Percentiles rank a stretch among this genome's conserved stretches.
phyloP scores from a whole-genome alignment of 1,284 basidiomycete species.

The Tausonia pullulans region DNA sequence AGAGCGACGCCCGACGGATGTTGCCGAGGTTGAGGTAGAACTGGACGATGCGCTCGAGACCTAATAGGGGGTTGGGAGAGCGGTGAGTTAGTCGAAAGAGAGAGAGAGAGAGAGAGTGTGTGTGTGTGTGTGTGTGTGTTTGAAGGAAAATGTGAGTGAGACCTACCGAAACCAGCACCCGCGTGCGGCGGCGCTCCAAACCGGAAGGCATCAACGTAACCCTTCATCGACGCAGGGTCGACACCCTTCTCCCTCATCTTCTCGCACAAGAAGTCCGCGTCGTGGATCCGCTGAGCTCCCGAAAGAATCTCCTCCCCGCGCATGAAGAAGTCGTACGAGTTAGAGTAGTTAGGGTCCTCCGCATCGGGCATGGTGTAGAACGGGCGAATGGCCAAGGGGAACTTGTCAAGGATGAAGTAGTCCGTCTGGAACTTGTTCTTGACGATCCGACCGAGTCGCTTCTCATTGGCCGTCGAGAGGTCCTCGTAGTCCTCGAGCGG shows the following conservation, averaged over 20 bases:
- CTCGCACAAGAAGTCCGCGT: slow-evolving; percentile 66
- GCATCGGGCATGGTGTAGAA: slow-evolving; percentile 99
- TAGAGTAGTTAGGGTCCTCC: slow-evolving; percentile 72
- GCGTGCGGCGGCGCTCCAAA: slow-evolving; percentile 78
- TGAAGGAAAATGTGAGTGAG: background rate
- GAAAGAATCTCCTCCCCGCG: slow-evolving; percentile 96
- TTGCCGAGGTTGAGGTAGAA: slow-evolving; percentile 84
- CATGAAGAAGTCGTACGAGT: slow-evolving; percentile 99
- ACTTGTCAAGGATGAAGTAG: slow-evolving; percentile 97
- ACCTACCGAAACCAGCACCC: slow-evolving; percentile 45
- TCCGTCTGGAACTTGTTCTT: slow-evolving; percentile 90
- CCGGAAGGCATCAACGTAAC: slow-evolving; percentile 87
- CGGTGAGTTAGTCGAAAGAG: background rate
- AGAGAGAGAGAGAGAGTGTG: background rate
- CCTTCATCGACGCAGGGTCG: slow-evolving; percentile 74
- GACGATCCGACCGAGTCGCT: slow-evolving; percentile 75
- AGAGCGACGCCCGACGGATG: slow-evolving; percentile 83
- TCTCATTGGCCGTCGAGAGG: slow-evolving; percentile 90
- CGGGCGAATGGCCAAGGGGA: slow-evolving; percentile 81
- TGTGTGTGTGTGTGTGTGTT: too few species aligned
- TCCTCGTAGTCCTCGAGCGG: slow-evolving; percentile 65
- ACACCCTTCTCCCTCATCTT: slow-evolving; percentile 64
- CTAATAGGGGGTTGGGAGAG: slow-evolving; percentile 14
- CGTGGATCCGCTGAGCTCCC: slow-evolving; percentile 94
- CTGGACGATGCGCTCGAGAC: slow-evolving; percentile 92